A percentile compares a stretch with the other conserved stretches of the same genome.
Conservation (phyloP, 2,329 filamentous ascomycete species). For the Trichoderma sp. region DNA sequence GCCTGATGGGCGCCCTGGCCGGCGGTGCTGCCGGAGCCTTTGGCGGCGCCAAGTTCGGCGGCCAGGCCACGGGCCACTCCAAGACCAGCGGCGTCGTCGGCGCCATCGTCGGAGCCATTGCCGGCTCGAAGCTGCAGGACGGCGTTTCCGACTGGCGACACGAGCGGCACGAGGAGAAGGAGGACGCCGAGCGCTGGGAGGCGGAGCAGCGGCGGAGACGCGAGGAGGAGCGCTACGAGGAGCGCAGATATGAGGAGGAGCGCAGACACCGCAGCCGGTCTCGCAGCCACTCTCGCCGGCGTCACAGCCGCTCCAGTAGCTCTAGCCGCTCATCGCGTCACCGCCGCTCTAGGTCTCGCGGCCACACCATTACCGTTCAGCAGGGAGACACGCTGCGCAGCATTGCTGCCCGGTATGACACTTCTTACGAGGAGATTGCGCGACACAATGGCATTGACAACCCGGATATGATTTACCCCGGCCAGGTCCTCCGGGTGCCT, state of each 20-base stretch:
- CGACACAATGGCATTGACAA: conserved; percentile 46
- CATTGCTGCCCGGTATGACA: conserved; percentile 42
- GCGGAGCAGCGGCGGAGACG: conserved; percentile 41
- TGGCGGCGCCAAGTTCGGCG: conserved; percentile 47
- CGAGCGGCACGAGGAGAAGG: conserved; percentile 46
- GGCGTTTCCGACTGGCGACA: conserved; percentile 46
- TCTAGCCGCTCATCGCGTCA: neutral
- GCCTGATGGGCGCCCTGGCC: conserved; percentile 46
- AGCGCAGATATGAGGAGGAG: conserved; percentile 26
- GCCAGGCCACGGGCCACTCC: conserved; percentile 33
- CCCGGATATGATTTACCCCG: conserved; percentile 49
- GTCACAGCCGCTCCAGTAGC: conserved; percentile 29
- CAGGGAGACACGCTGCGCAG: conserved; percentile 48
- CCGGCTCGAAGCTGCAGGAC: conserved; percentile 49
- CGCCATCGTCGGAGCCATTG: conserved; percentile 47
- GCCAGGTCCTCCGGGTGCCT: conserved; percentile 46
- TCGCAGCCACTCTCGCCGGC: neutral
- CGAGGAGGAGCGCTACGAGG: conserved; percentile 33
- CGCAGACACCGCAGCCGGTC: conserved; percentile 26
- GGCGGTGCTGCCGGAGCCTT: conserved; percentile 48
- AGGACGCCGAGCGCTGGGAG: conserved; percentile 37
- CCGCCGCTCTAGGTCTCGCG: conserved; percentile 25
- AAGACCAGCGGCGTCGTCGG: conserved; percentile 46
- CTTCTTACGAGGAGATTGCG: conserved; percentile 46
- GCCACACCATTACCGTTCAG: conserved; percentile 43